Evolutionary conservation across 106 monocot species (phyloP).

Genomic region (Amphibolis antarctica): DNA sequence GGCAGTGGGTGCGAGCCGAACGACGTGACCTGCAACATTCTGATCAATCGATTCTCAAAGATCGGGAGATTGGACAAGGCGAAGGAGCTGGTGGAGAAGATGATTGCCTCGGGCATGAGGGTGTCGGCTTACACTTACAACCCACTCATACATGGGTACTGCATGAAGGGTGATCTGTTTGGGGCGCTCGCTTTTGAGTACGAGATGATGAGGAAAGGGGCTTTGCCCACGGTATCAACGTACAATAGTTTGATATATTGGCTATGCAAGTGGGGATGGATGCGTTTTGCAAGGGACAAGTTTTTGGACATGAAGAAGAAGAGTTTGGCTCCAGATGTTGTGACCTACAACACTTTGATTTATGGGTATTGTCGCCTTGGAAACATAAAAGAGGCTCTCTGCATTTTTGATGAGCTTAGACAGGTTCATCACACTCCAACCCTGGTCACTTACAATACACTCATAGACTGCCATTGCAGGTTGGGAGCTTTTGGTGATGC

Average conservation of each 20-base stretch:
- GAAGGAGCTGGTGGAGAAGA: slow-evolving; percentile 36
- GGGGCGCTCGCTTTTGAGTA: slow-evolving; percentile 38
- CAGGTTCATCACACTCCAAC: slow-evolving; percentile 28
- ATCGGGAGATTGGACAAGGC: slow-evolving; percentile 63
- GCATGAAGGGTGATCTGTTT: slow-evolving; percentile 32
- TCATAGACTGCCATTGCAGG: slow-evolving; percentile 72
- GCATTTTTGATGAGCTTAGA: slow-evolving; percentile 38
- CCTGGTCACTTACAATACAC: slow-evolving; percentile 49
- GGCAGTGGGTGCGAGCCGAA: slow-evolving; percentile 30
- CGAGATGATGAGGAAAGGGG: slow-evolving; percentile 47
- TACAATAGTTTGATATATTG: slow-evolving; percentile 71
- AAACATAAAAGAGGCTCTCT: slow-evolving; percentile 42
- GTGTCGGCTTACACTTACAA: slow-evolving; percentile 54
- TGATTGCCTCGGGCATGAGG: slow-evolving; percentile 27
- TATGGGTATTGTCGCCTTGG: slow-evolving; percentile 71
- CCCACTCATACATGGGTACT: slow-evolving; percentile 55
- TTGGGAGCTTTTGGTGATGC: slow-evolving; percentile 47
- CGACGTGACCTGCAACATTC: slow-evolving; percentile 65
- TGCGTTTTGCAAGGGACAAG: slow-evolving; percentile 44
- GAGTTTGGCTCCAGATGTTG: slow-evolving; percentile 36
- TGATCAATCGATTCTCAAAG: slow-evolving; percentile 63
- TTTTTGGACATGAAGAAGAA: slow-evolving; percentile 52
- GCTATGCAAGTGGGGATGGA: slow-evolving; percentile 41
- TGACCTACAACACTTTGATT: slow-evolving; percentile 73
- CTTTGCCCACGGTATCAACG: slow-evolving; percentile 33